phyloP scores from a whole-genome alignment of 495 filamentous ascomycete species.

The Podospora conica region DNA sequence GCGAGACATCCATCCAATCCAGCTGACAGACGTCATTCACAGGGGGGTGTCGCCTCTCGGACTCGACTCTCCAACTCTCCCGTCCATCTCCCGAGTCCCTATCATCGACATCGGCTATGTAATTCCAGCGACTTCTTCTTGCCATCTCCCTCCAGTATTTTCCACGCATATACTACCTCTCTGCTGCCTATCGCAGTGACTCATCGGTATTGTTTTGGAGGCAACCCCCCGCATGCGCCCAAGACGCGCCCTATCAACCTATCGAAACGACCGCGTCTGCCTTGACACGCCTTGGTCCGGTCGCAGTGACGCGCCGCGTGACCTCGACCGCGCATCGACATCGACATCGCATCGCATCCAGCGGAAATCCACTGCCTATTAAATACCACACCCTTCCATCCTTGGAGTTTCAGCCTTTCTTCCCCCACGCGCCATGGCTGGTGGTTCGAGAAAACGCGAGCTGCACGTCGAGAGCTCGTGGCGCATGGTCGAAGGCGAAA shows the following conservation, averaged over 20 bases:
- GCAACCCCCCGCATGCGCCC: neutral
- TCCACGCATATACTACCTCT: neutral
- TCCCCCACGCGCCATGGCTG: constrained; percentile 7
- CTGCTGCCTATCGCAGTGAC: constrained; percentile 16
- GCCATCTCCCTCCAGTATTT: neutral
- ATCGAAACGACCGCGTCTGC: constrained; percentile 9
- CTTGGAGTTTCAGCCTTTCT: neutral
- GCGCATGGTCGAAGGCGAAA: constrained; percentile 47
- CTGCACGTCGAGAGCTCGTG: constrained; percentile 40
- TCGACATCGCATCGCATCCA: no score
- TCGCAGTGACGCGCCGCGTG: constrained; percentile 17
- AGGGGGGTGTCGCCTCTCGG: neutral
- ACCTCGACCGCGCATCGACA: constrained; percentile 3
- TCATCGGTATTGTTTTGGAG: constrained; percentile 1
- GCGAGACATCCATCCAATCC: constrained; percentile 10
- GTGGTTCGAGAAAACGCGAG: constrained; percentile 15
- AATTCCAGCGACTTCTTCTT: neutral
- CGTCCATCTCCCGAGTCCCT: neutral
- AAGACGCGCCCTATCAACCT: neutral
- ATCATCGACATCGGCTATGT: neutral
- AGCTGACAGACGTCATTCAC: neutral
- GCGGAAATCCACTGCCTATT: constrained; percentile 1
- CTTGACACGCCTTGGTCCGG: constrained; percentile 9
- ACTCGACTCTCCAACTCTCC: neutral
- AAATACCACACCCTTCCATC: neutral